A percentile compares a stretch with the other conserved stretches of the same genome.
Evolutionary conservation across 441 rosid species (phyloP).

Genomic region (Populus hybrid): DNA sequence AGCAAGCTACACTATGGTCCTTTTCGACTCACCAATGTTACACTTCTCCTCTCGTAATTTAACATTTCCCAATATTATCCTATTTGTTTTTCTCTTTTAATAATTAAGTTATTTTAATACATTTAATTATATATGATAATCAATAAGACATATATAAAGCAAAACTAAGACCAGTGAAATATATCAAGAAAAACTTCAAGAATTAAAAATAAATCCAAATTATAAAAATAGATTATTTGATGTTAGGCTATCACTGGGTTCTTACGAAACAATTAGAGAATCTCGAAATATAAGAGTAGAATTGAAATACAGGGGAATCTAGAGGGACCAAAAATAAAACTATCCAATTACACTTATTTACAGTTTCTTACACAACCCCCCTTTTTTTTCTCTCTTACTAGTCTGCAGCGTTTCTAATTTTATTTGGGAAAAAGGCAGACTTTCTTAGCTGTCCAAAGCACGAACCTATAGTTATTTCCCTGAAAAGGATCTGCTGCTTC

Average conservation of each 20-base stretch:
- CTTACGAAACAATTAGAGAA: neutral
- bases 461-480: neutral
- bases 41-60: neutral
- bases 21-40: neutral
- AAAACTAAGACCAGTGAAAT: neutral
- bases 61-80: neutral
- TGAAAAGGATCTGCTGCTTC: neutral
- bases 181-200: too few species aligned
- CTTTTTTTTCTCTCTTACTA: neutral
- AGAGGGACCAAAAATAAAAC: too few species aligned
- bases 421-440: neutral
- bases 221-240: neutral
- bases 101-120: neutral
- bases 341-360: neutral
- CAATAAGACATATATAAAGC: neutral
- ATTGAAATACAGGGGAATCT: neutral
- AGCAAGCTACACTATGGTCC: neutral
- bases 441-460: neutral
- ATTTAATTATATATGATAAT: neutral
- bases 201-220: too few species aligned
- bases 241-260: neutral
- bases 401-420: neutral
- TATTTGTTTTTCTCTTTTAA: neutral
- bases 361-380: neutral
- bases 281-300: neutral